Conservation (phyloP, 1,139 yeast species). For the Candida pseudoviswanathii region DNA sequence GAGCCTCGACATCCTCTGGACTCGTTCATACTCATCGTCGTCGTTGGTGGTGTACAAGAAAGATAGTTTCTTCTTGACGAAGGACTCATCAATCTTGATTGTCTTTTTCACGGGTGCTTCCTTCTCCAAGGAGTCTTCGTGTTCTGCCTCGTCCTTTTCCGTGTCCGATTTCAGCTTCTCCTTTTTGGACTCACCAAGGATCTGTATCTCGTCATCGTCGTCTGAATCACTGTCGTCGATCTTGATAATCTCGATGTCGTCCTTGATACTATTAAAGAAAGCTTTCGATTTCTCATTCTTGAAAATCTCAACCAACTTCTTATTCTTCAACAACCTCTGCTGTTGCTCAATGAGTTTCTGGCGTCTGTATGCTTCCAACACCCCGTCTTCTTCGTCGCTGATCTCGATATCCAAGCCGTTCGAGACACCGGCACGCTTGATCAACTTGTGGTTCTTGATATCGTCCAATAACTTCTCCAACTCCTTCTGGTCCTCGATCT, state of each 20-base stretch:
- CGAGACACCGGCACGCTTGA: slow-evolving; percentile 52
- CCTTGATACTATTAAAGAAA: slow-evolving; percentile 72
- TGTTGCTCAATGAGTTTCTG: slow-evolving; percentile 59
- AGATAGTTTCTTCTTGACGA: slow-evolving; percentile 65
- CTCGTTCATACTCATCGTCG: slow-evolving; percentile 33
- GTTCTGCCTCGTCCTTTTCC: slow-evolving; percentile 26
- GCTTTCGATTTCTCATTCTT: slow-evolving; percentile 65
- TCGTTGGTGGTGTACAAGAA: slow-evolving; percentile 51
- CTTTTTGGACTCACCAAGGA: slow-evolving; percentile 7
- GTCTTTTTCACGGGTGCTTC: slow-evolving; percentile 23
- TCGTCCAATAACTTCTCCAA: slow-evolving; percentile 79
- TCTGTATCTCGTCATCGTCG: slow-evolving; percentile 20
- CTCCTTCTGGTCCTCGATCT: slow-evolving; percentile 66
- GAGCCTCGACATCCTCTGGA: slow-evolving; percentile 33
- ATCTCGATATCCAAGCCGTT: slow-evolving; percentile 66
- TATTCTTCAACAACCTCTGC: slow-evolving; percentile 56
- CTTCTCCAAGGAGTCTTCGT: slow-evolving; percentile 19
- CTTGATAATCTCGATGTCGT: slow-evolving; percentile 27
- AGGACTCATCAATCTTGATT: slow-evolving; percentile 49
- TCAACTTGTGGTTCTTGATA: slow-evolving; percentile 77
- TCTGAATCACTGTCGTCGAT: slow-evolving; percentile 33
- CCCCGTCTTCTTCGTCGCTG: slow-evolving; percentile 66
- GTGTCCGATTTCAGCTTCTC: slow-evolving; percentile 25
- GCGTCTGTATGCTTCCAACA: slow-evolving; percentile 52
- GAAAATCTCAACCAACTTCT: slow-evolving; percentile 48